Evolutionary conservation across 495 filamentous ascomycete genomes (phyloP).

Genomic region (Apiosordaria backusii): DNA sequence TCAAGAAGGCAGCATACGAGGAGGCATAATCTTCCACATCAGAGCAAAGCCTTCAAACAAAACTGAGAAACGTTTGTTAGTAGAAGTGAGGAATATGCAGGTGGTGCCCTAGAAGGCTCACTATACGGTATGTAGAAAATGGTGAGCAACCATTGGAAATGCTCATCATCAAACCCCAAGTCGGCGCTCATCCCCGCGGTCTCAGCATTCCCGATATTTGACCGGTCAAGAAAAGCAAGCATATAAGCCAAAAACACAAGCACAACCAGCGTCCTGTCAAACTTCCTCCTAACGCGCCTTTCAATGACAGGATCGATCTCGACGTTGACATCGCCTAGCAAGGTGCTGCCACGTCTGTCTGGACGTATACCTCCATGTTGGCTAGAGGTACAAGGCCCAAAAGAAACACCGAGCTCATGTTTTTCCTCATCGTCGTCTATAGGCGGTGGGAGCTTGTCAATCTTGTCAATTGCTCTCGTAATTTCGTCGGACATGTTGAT

Average conservation of each 20-base stretch:
- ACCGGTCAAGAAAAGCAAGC: slow-evolving; percentile 64
- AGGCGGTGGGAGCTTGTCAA: not conserved
- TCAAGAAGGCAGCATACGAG: slow-evolving; percentile 27
- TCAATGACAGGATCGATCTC: not conserved
- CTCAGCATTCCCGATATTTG: slow-evolving; percentile 66
- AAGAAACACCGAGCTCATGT: not conserved
- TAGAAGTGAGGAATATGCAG: not conserved
- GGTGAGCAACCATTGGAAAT: slow-evolving; percentile 66
- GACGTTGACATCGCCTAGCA: not conserved
- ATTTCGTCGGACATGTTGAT: not conserved
- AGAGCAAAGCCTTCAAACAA: slow-evolving; percentile 66
- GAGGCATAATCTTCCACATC: slow-evolving; percentile 68
- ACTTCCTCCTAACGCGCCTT: not conserved
- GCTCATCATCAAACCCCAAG: slow-evolving; percentile 37
- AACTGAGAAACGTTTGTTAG: slow-evolving; percentile 30
- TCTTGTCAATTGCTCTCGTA: not conserved
- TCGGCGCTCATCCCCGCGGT: slow-evolving; percentile 48
- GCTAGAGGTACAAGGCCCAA: not conserved
- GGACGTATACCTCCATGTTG: not conserved
- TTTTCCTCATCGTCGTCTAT: not conserved
- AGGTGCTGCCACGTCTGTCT: not conserved
- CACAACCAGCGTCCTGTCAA: not conserved
- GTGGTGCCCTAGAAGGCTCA: too few species aligned
- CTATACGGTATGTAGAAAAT: slow-evolving; percentile 72
- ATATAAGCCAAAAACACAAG: slow-evolving; percentile 25